Evolutionary conservation across 2,329 filamentous ascomycete species (phyloP), one percentile per base, ranked within the genome.

Genomic region (Xylaria sp.): DNA sequence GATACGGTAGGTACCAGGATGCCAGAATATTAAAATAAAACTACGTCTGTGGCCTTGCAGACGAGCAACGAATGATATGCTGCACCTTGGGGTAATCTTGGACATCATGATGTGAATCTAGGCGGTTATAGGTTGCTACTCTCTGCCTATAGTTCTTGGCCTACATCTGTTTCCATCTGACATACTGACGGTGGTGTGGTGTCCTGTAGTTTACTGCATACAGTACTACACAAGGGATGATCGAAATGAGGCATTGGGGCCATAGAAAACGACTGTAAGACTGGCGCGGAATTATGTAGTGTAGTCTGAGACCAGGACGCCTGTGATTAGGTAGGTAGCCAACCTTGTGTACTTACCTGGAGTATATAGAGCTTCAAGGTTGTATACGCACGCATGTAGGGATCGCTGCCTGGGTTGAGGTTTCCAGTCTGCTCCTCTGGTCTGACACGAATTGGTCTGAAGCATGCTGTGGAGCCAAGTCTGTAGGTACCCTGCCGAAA

Each of bases 11-110:
- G 60, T 65, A 58, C 23, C 46, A 15, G 25, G 32, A 55, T 64
- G n/a, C 55, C 7, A 50, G 50, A 63, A 65, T 56, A 65, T 55
- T 61, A 61, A 65, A 64, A 65, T 59, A 60, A 60, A 59, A 59
- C 61, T 18, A 50, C 41, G 52, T 55, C 60, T 61, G 51, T 52
- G 62, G 34, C 41, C 62, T 51, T n/a, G 66, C 32, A 15, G 20
- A 57, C 18, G n/a, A 12, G 46, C 60, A 23, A 64, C 55, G 54
- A 55, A 61, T 61, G 46, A 57, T 46, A 50, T 61, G 46, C 37
- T 12, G 12, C 48, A 18, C 37, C 46, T 58, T 44, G 8, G 39
- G 15, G 59, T n/a, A 58, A 32, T 44, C 20, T 58, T 48, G 13
- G 34, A 10, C 23, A 28, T 34, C 52, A 60, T 37, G 41, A 37